These are phyloP conservation scores for Hypoxylon sp. DNA, from an alignment of 2,329 filamentous ascomycete genomes.

Conservation along the genomic window DNA sequence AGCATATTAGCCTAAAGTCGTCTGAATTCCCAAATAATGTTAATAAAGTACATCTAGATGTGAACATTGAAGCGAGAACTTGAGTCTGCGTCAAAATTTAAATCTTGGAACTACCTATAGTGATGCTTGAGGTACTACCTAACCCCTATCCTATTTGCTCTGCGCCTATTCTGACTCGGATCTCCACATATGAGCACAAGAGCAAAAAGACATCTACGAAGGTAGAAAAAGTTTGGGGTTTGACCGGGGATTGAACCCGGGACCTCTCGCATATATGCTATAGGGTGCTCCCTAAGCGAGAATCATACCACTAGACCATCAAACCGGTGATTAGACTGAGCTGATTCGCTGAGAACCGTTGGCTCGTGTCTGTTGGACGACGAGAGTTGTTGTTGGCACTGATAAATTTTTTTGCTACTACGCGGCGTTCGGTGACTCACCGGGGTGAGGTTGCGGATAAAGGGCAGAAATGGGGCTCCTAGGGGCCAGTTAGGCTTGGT, in stretches of 20 bases:
- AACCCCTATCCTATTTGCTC: neutral
- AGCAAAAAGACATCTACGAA: neutral
- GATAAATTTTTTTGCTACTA: conserved; percentile 6
- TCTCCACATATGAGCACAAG: neutral
- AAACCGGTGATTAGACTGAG: conserved; percentile 14
- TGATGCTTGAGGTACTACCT: neutral
- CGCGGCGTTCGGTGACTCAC: neutral
- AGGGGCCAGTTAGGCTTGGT: neutral
- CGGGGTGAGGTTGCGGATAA: conserved; percentile 1
- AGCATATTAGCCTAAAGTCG: no score
- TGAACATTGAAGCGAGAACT: neutral
- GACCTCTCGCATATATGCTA: conserved; percentile 38
- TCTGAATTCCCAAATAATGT: no score
- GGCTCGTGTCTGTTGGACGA: neutral
- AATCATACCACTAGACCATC: conserved; percentile 44
- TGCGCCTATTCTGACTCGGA: neutral
- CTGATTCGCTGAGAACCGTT: neutral
- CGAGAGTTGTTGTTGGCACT: neutral
- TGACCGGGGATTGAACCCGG: conserved; percentile 43
- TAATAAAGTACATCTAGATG: no score
- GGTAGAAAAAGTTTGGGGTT: conserved; percentile 25
- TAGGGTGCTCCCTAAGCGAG: conserved; percentile 41
- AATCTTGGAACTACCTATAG: neutral
- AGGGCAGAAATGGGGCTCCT: neutral
- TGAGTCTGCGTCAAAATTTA: neutral